Percentiles rank a stretch among this genome's conserved stretches.
Conservation (phyloP, 2,329 filamentous ascomycete genomes). For the Fusarium nelsonii region DNA sequence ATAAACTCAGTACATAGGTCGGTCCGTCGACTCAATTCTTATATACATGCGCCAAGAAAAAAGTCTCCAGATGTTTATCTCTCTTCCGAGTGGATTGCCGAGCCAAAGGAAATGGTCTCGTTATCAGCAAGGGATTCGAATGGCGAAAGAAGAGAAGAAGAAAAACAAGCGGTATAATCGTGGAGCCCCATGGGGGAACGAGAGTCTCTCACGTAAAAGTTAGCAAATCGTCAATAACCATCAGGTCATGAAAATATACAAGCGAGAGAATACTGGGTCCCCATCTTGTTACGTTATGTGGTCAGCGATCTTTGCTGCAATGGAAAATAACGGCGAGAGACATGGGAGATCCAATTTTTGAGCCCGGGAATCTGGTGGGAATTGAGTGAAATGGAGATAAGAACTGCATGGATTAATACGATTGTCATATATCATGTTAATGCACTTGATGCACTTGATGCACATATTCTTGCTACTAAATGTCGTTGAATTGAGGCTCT, state of each 20-base stretch:
- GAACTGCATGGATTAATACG: not conserved
- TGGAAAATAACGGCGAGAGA: not conserved
- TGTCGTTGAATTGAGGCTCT: constrained; percentile 28
- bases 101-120: constrained; percentile 5
- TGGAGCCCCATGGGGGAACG: constrained; percentile 39
- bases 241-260: constrained; percentile 38
- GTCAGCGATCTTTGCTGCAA: constrained; percentile 38
- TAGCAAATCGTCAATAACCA: constrained; percentile 36
- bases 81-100: constrained; percentile 12
- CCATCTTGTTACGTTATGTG: constrained; percentile 36
- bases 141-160: not conserved
- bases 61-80: constrained; percentile 25
- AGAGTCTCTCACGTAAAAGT: constrained; percentile 41
- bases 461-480: not conserved
- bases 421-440: not conserved
- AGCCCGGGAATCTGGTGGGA: constrained; percentile 6
- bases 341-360: not conserved
- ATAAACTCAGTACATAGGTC: constrained; percentile 2
- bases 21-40: constrained; percentile 4
- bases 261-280: constrained; percentile 7
- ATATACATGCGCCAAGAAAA: constrained; percentile 36
- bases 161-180: constrained; percentile 22
- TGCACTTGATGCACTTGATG: not conserved
- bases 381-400: constrained; percentile 4
- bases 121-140: constrained; percentile 17